A percentile compares a stretch with the other conserved stretches of the same genome.
Conservation (phyloP, 495 filamentous ascomycete genomes). For the Echria macrotheca region DNA sequence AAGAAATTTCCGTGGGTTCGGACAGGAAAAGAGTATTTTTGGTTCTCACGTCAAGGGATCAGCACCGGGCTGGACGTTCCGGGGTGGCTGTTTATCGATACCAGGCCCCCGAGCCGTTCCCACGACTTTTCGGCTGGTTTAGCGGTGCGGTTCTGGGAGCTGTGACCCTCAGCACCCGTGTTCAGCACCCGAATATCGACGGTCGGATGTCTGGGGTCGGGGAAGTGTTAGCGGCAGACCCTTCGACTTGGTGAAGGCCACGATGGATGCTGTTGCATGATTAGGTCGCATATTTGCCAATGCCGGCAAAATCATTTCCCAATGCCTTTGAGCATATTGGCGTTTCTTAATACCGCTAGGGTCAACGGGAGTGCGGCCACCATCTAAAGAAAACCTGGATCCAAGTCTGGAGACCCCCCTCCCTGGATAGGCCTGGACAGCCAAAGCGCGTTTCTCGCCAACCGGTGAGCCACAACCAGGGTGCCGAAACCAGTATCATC, state of each 20-base stretch:
- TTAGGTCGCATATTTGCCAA: slow-evolving; percentile 33
- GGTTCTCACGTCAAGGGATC: slow-evolving; percentile 9
- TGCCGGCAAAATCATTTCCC: slow-evolving; percentile 32
- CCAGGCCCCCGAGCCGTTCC: neutral
- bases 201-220: slow-evolving; percentile 8
- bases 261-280: slow-evolving; percentile 25
- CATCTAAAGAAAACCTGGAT: slow-evolving; percentile 25
- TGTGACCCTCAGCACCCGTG: slow-evolving; percentile 3
- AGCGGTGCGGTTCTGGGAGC: slow-evolving; percentile 6
- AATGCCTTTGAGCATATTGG: slow-evolving; percentile 28
- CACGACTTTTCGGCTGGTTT: neutral
- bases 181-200: slow-evolving; percentile 8
- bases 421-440: slow-evolving; percentile 15
- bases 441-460: slow-evolving; percentile 9
- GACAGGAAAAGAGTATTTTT: slow-evolving; percentile 16
- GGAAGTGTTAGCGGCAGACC: slow-evolving; percentile 5
- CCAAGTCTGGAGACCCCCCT: slow-evolving; percentile 9
- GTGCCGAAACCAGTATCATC: slow-evolving; percentile 16
- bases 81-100: slow-evolving; percentile 14
- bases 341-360: slow-evolving; percentile 22
- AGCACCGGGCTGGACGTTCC: slow-evolving; percentile 10
- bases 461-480: slow-evolving; percentile 17
- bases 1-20: slow-evolving; percentile 9
- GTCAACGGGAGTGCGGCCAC: slow-evolving; percentile 20
- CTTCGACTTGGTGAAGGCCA: slow-evolving; percentile 9